phyloP scores from a whole-genome alignment of 805 yeast species.

The Suhomyces tanzawaensis region DNA sequence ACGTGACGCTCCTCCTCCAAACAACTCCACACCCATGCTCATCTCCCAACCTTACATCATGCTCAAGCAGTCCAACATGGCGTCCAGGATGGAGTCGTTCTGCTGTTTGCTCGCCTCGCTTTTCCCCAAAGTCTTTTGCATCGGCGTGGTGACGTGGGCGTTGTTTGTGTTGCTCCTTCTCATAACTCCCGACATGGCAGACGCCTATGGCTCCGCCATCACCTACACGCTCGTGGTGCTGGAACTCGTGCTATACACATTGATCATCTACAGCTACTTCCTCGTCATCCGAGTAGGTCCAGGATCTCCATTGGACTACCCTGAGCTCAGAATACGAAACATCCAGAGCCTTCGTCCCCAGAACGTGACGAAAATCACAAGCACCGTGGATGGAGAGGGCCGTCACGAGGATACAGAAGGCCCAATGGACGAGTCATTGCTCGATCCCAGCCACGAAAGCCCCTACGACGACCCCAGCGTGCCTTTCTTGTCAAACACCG shows the following conservation, averaged over 20 bases:
- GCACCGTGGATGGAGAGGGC: neutral
- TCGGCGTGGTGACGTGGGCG: conserved; percentile 47
- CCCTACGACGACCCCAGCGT: conserved; percentile 5
- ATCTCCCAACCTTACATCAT: too few species aligned
- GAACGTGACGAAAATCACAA: neutral
- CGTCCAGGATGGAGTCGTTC: neutral
- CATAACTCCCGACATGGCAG: conserved; percentile 18
- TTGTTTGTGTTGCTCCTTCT: conserved; percentile 34
- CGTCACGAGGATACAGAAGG: too few species aligned
- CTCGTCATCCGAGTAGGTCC: conserved; percentile 53
- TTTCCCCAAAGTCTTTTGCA: conserved; percentile 51
- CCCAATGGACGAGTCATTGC: too few species aligned
- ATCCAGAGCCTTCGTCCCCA: neutral
- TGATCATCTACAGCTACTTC: conserved; percentile 52
- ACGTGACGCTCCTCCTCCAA: neutral
- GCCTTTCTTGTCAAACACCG: conserved; percentile 7
- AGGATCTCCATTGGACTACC: conserved; percentile 64
- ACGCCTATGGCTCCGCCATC: conserved; percentile 13
- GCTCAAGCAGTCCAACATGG: conserved; percentile 7
- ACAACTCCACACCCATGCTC: too few species aligned
- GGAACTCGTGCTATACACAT: conserved; percentile 27
- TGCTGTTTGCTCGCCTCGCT: conserved; percentile 13
- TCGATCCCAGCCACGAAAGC: neutral
- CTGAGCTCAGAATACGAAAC: conserved; percentile 34
- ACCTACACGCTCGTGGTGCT: conserved; percentile 3